Evolutionary conservation across 2,329 filamentous ascomycete genomes (phyloP).

Genomic region (Orbilia quercus): DNA sequence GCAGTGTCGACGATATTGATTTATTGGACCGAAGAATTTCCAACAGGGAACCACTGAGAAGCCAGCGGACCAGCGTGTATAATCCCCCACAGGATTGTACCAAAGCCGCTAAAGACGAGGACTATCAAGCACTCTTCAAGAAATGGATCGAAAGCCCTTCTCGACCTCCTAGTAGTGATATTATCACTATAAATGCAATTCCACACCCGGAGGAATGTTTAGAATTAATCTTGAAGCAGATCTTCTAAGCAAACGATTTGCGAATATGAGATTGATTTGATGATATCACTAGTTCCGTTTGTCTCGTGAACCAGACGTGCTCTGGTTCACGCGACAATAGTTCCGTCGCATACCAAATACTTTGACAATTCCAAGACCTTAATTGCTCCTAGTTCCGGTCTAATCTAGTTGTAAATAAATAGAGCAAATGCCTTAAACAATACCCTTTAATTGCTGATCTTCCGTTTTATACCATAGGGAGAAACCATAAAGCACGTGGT

Average conservation of each 20-base stretch:
- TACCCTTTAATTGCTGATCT: too few relatives aligned
- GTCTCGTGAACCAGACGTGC: too few relatives aligned
- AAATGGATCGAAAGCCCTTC: constrained; percentile 61
- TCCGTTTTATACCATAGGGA: too few relatives aligned
- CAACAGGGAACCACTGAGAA: constrained; percentile 59
- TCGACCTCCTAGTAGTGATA: constrained; percentile 58
- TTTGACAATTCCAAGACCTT: too few relatives aligned
- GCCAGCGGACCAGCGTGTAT: constrained; percentile 61
- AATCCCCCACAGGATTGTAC: constrained; percentile 58
- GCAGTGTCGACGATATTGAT: constrained; percentile 60
- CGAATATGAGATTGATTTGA: too few relatives aligned
- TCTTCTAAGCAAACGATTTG: constrained; percentile 46
- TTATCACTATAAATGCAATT: constrained; percentile 60
- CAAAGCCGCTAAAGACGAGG: constrained; percentile 28
- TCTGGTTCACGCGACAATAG: too few relatives aligned
- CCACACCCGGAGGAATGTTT: constrained; percentile 53
- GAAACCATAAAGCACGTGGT: neutral
- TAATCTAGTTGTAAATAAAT: neutral
- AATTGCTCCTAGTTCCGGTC: too few relatives aligned
- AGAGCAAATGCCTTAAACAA: too few relatives aligned
- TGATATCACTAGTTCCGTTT: too few relatives aligned
- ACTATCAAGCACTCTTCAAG: constrained; percentile 58
- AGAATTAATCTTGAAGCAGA: constrained; percentile 58
- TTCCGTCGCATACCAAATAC: too few relatives aligned
- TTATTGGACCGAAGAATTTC: constrained; percentile 61